Percentiles rank a stretch among this genome's conserved stretches.
Conservation (phyloP, 257 asterid genomes). For the Jaltomata sinuosa region DNA sequence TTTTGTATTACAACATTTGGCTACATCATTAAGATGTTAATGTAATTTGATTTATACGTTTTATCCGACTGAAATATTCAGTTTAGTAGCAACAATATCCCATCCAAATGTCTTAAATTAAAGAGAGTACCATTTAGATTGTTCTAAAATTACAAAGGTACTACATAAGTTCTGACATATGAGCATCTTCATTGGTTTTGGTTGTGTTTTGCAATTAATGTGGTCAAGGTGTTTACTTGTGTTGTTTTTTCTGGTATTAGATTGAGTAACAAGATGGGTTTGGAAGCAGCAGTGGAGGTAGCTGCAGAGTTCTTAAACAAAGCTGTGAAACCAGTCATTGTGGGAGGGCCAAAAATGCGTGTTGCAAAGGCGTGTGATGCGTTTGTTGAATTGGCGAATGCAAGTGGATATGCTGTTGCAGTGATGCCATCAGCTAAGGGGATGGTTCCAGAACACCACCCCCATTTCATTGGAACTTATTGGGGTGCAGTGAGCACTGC, state of each 20-base stretch:
- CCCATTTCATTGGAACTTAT: conserved; percentile 17
- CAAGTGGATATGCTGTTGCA: conserved; percentile 16
- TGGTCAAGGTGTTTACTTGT: neutral
- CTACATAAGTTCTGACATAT: neutral
- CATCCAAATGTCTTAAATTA: neutral
- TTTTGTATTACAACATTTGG: neutral
- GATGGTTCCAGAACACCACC: conserved; percentile 17
- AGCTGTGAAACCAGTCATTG: conserved; percentile 19
- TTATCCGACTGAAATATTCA: too few species aligned
- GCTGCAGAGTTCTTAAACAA: conserved; percentile 19
- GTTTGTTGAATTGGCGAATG: conserved; percentile 9
- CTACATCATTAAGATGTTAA: neutral
- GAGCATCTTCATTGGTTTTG: neutral
- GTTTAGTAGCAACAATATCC: neutral
- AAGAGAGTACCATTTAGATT: neutral
- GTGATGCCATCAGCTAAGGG: conserved; percentile 26
- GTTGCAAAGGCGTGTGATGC: conserved; percentile 9
- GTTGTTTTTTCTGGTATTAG: conserved; percentile 23
- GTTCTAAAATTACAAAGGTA: neutral
- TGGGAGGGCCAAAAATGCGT: conserved; percentile 24
- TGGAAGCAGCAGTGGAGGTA: conserved; percentile 14
- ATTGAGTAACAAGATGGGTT: conserved; percentile 9
- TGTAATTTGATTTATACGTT: neutral
- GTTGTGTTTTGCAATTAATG: neutral
- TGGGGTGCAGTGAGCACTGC: conserved; percentile 21